These are phyloP conservation scores for Elaeagnus macrophylla DNA, from an alignment of 306 rosid species.

Conservation along the genomic window DNA sequence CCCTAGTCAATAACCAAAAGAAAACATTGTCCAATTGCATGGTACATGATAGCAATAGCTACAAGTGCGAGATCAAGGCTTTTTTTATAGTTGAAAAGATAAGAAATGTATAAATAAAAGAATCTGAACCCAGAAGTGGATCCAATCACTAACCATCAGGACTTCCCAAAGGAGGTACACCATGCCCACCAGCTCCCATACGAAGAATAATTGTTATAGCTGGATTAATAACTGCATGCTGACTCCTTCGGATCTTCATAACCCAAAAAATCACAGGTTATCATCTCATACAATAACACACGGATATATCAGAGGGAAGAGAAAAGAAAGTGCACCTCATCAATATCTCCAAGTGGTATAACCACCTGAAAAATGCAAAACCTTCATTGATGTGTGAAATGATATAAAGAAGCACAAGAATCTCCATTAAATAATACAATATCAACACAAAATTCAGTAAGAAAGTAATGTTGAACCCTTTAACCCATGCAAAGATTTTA, in stretches of 20 bases:
- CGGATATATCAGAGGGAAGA: constrained; percentile 1
- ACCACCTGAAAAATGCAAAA: constrained; percentile 50
- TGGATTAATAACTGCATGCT: constrained; percentile 97
- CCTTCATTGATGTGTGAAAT: neutral
- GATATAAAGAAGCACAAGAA: constrained; percentile 1
- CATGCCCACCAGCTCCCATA: constrained; percentile 99
- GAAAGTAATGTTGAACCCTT: neutral
- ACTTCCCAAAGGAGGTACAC: constrained; percentile 97
- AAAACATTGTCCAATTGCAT: too few species aligned
- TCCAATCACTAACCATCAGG: constrained; percentile 82
- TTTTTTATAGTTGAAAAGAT: neutral
- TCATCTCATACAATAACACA: neutral
- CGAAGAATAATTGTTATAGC: constrained; percentile 89
- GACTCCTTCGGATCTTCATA: constrained; percentile 84
- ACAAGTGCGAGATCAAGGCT: too few species aligned
- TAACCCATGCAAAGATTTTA: too few species aligned
- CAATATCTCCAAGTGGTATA: constrained; percentile 80
- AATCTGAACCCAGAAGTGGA: neutral
- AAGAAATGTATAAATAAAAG: neutral
- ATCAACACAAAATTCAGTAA: constrained; percentile 2
- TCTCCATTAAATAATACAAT: constrained; percentile 1
- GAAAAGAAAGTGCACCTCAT: constrained; percentile 54
- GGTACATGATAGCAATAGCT: too few species aligned
- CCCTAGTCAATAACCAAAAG: too few species aligned
- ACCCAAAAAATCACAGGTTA: constrained; percentile 19